A percentile compares a stretch with the other conserved stretches of the same genome.
phyloP scores from a whole-genome alignment of 148 eudicot species.

The Hydrangea macrophylla region DNA sequence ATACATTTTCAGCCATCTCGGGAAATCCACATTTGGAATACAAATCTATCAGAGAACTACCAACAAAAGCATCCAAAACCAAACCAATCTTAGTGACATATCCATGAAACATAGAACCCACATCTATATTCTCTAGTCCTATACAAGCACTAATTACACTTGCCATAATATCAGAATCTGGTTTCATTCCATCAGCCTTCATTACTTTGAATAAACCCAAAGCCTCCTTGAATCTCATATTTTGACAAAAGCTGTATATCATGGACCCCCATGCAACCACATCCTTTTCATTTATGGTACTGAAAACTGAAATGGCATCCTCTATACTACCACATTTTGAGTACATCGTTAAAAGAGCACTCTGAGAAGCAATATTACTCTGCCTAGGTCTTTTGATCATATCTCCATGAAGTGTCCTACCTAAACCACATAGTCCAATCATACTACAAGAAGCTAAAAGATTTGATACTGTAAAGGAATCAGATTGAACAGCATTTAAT shows the following conservation, averaged over 20 bases:
- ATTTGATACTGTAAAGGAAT: conserved; percentile 43
- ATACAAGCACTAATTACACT: conserved; percentile 29
- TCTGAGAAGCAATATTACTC: conserved; percentile 27
- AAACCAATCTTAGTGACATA: conserved; percentile 30
- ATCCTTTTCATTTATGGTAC: conserved; percentile 31
- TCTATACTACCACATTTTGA: conserved; percentile 28
- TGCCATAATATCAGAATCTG: conserved; percentile 34
- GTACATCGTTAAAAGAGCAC: conserved; percentile 41
- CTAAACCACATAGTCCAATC: conserved; percentile 26
- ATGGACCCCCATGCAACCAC: conserved; percentile 49
- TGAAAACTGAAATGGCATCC: conserved; percentile 31
- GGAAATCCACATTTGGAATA: conserved; percentile 30
- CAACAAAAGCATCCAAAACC: conserved; percentile 32
- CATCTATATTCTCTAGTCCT: conserved; percentile 11
- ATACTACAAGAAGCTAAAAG: conserved; percentile 30
- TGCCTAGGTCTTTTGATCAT: conserved; percentile 43
- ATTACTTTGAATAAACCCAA: conserved; percentile 27
- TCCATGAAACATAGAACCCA: conserved; percentile 32
- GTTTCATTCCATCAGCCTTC: conserved; percentile 29
- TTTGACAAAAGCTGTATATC: conserved; percentile 34
- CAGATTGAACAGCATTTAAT: conserved; percentile 15
- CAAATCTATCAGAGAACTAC: conserved; percentile 34
- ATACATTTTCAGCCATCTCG: conserved; percentile 27
- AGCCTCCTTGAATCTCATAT: conserved; percentile 30
- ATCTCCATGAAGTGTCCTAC: conserved; percentile 37